Percentiles rank a stretch among this genome's conserved stretches.
phyloP scores from a whole-genome alignment of 805 yeast species.

The Lipomyces yamadae region DNA sequence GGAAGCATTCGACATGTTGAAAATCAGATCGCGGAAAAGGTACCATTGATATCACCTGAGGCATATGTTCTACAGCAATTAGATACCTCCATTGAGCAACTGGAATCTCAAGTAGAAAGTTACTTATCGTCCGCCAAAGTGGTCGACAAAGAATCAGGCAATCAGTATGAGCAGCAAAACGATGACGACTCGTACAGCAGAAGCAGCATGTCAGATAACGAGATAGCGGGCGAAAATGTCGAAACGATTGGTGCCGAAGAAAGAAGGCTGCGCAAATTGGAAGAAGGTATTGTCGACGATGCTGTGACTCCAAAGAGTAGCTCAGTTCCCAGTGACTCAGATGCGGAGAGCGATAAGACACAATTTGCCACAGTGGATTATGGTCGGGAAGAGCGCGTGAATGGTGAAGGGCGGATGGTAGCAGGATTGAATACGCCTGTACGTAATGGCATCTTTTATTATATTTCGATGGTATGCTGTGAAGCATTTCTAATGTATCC shows the following conservation, averaged over 20 bases:
- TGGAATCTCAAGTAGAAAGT: constrained; percentile 8
- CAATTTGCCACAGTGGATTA: background rate
- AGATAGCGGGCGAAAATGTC: background rate
- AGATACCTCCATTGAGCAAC: background rate
- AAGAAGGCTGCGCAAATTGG: constrained; percentile 16
- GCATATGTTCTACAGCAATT: background rate
- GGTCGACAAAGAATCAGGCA: background rate
- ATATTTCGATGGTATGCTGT: constrained; percentile 11
- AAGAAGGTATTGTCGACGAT: background rate
- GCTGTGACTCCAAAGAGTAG: background rate
- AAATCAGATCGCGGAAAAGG: background rate
- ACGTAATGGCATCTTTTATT: background rate
- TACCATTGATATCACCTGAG: background rate
- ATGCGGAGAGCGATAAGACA: background rate
- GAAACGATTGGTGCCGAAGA: constrained; percentile 16
- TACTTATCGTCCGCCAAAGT: background rate
- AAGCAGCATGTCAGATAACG: constrained; percentile 3
- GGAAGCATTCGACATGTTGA: background rate
- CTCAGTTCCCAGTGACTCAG: background rate
- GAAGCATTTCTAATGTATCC: background rate
- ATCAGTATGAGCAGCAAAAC: constrained; percentile 1
- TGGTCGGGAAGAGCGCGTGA: background rate
- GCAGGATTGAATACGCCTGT: constrained; percentile 14
- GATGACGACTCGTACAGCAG: background rate
- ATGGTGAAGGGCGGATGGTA: background rate